Evolutionary conservation across 768 basidiomycete species (phyloP), one percentile per base, ranked within the genome.

Genomic region (Postia placenta): DNA sequence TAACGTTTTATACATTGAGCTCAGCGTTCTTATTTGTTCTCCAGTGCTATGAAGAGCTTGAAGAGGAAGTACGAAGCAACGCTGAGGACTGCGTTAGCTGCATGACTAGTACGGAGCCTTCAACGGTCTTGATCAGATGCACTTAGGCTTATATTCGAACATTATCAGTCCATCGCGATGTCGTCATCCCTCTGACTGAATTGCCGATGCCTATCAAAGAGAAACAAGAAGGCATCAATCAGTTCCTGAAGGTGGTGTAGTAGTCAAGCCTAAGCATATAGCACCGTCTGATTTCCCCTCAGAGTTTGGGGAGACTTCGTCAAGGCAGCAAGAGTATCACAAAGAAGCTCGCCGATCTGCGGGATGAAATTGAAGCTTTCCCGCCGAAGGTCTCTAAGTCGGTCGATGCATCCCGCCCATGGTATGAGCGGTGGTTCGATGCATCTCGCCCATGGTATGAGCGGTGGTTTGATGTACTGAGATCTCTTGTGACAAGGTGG

Each of bases 321-420:
- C n/a, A n/a, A n/a, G n/a, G n/a, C n/a, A n/a, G n/a, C n/a, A n/a
- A 41, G 19, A 19, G 40, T 24, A 19, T 41, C 22, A 24, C 22
- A 19, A 12, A 43, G 24, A 9, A 9, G 24, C 4, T 43, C 4
- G 17, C 7, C 23, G 42, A 43, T 26, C 25, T 43, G 25, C 42
- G 28, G 26, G 42, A 43, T 26, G 26, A 43, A 15, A 43, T 43
- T 25, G 42, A 43, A 19, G 42, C 42, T 26, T 43, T 43, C 17
- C 42, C 42, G n/a, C 9, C 42, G 3, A 43, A 19, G 19, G 42
- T 43, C 42, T 26, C 26, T n/a, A n/a, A n/a, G n/a, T n/a, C n/a
- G n/a, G n/a, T n/a, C n/a, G n/a, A n/a, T n/a, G n/a, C n/a, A n/a
- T n/a, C n/a, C n/a, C n/a, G n/a, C n/a, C n/a, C n/a, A n/a, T n/a